A percentile compares a stretch with the other conserved stretches of the same genome.
These are phyloP conservation scores for Picea abies DNA, from an alignment of 83 land plant genomes.

Conservation along the genomic window DNA sequence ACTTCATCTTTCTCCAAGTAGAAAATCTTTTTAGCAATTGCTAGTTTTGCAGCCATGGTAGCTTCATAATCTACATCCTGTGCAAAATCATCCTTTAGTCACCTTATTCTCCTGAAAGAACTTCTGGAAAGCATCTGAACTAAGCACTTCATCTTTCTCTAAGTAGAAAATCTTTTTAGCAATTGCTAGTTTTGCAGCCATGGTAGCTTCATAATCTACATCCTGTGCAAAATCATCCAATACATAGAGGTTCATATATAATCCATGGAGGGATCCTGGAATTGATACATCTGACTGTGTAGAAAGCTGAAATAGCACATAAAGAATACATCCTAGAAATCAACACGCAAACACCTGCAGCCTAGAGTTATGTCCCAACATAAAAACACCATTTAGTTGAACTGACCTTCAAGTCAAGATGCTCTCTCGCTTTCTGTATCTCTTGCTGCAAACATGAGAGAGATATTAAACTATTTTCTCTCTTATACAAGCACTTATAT, in stretches of 20 bases:
- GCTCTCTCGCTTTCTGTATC: constrained; percentile 56
- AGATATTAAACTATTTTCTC: not conserved
- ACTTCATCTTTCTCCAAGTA: constrained; percentile 66
- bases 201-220: constrained; percentile 94
- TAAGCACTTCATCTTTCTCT: constrained; percentile 73
- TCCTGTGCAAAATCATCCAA: constrained; percentile 43
- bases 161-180: constrained; percentile 75
- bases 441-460: constrained; percentile 59
- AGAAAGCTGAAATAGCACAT: not conserved
- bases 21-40: constrained; percentile 86
- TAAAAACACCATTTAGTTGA: not conserved
- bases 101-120: constrained; percentile 95
- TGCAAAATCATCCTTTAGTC: not conserved
- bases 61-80: constrained; percentile 86
- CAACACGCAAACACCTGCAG: not conserved
- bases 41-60: constrained; percentile 76
- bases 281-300: not conserved
- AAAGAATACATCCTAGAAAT: not conserved
- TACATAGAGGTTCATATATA: not conserved
- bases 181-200: constrained; percentile 83
- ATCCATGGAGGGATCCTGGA: not conserved
- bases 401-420: constrained; percentile 69
- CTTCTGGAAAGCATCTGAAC: constrained; percentile 59
- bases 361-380: constrained; percentile 11
- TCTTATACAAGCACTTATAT: constrained; percentile 8